Percentiles rank a stretch among this genome's conserved stretches.
phyloP scores from a whole-genome alignment of 2,329 filamentous ascomycete genomes.

The Arthrobotrys pseudoclavata region DNA sequence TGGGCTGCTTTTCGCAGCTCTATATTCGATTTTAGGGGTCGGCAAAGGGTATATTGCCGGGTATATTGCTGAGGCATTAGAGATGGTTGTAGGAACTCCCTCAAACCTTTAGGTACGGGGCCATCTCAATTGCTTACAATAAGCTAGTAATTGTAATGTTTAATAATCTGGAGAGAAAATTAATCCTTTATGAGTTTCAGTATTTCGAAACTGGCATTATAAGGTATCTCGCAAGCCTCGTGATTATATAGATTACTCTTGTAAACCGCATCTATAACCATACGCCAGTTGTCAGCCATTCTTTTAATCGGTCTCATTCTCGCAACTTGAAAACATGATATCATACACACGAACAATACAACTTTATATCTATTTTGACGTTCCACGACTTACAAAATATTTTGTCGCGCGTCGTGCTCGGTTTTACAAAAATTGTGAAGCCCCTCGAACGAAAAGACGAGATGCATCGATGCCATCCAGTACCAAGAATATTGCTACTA shows the following conservation, averaged over 20 bases:
- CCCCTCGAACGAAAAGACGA: background rate
- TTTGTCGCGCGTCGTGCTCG: slow-evolving; percentile 10
- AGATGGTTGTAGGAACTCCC: slow-evolving; percentile 16
- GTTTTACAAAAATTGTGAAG: background rate
- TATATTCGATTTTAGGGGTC: slow-evolving; percentile 49
- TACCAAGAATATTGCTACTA: background rate
- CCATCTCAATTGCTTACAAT: background rate
- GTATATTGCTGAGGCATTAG: slow-evolving; percentile 19
- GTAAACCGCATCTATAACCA: background rate
- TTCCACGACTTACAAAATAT: slow-evolving; percentile 8
- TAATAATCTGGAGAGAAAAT: background rate
- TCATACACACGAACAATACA: slow-evolving; percentile 4
- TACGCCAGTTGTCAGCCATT: background rate
- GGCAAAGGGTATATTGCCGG: slow-evolving; percentile 40
- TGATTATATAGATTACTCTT: background rate
- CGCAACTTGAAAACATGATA: slow-evolving; percentile 5
- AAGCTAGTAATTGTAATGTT: slow-evolving; percentile 21
- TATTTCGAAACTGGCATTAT: background rate
- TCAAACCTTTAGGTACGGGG: background rate
- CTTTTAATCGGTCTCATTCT: background rate
- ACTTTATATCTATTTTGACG: slow-evolving; percentile 5
- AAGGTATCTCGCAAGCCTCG: background rate
- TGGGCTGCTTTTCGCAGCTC: slow-evolving; percentile 39
- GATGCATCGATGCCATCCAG: slow-evolving; percentile 4
- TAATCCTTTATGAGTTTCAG: background rate